Evolutionary conservation across 2,329 filamentous ascomycete species (phyloP), one percentile per base, ranked within the genome.

Genomic region (Arthrobotrys sphaeroides): DNA sequence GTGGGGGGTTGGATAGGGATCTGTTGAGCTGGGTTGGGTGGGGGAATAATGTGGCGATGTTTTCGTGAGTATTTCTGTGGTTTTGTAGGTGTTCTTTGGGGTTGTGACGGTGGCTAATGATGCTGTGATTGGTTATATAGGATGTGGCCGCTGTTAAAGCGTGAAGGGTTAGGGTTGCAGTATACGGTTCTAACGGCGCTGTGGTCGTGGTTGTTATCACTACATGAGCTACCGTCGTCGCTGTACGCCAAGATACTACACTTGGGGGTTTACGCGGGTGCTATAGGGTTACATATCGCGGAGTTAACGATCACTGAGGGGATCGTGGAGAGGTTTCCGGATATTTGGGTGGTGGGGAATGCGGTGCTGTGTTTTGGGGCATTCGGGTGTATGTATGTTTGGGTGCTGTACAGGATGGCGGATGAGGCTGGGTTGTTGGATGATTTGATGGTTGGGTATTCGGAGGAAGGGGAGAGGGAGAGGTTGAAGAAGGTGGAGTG

Each of bases 1-100:
- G 91, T 13, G 90, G 91, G 13, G 94, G 94, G 0, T 84, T 99
- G 57, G 88, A 88, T 73, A 91, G 91, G 73, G 89, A 90, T 62
- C 88, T 88, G 16, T 88, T 95, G 55, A 90, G 92, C 1, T 99
- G 95, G 95, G 90, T 98, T 3, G 94, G 94, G n/a, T 96, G 96
- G 81, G 94, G 93, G 64, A 99, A 99, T 81, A 86, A 78, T 26
- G 66, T 80, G 36, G 79, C 78, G 0, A 78, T 80, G 74, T 80
- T 80, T 73, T 68, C 67, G 67, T 72, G 22, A 66, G 77, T 73
- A 18, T 3, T 59, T 43, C 22, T 43, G 13, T 12, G n/a, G 20
- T 20, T 43, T 40, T 12, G 7, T 60, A 18, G 18, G 40, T 47
- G 3, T 28, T 47, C 13, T 47, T 9, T 28, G 13, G 42, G 4